Base-by-base conservation (phyloP, 2,329 filamentous ascomycete species). In the Sporothrix schenckii region DNA sequence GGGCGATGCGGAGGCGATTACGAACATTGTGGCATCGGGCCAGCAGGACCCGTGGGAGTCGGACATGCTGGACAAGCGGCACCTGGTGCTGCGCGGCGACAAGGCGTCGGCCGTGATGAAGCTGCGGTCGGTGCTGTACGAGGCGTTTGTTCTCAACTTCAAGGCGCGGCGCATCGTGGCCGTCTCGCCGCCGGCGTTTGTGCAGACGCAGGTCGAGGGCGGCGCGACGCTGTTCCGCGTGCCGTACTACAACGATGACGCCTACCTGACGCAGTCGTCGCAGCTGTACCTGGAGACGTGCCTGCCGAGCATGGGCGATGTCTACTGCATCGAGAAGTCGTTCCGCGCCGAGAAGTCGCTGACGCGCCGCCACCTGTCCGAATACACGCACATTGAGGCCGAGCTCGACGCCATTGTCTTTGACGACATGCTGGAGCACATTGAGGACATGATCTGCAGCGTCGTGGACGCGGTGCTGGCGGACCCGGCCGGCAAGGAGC, bases 221-320 rank as follows among this genome's bases (percentile, higher is more conserved):
- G 94, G 94, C 70, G 88, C 92, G 76, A 97, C 94, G 3, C 89
- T 98, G 50, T 98, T 97, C 87, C 89, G 88, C 72, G 91, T 97
- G 77, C 77, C 78, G 61, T 80, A 80, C 75, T 80, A 80, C 71
- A 89, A 87, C 76, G 89, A 97, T 81, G 87, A 90, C 75, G 92
- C 95, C 72, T 99, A 94, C 84, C 88, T 99, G 73, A 98, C 95
- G 4, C 95, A 99, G 82, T 97, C 94, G 3, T 97, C 92, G 47
- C 95, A 99, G 82, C 88, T 99, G 69, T 99, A 99, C 82, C 91
- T 99, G 71, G 95, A 99, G 85, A 99, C 95, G 44, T 93, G 91
- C 74, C 84, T 99, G 44, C 93, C 94, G 13, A 92, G 91, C 67
- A 86, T 98, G 77, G 95, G 95, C 75, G 92, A 97, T 79, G 93